Conservation (phyloP, 1,284 basidiomycete genomes). For the Paramarasmius palmivorus region DNA sequence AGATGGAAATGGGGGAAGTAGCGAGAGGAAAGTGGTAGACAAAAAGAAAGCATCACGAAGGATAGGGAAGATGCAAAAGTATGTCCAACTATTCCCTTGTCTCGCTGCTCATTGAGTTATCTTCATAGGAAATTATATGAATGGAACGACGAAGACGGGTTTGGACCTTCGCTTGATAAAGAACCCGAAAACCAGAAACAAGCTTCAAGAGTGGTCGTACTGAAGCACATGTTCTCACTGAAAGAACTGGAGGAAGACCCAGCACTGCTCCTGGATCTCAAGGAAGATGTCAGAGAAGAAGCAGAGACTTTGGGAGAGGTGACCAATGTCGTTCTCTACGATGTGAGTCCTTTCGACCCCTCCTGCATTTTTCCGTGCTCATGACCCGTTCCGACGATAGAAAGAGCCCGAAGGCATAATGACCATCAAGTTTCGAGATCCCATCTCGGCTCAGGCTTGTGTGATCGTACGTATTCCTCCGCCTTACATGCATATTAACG, state of each 20-base stretch:
- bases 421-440: constrained; percentile 93
- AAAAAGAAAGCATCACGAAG: constrained; percentile 80
- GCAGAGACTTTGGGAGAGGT: constrained; percentile 91
- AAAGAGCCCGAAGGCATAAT: constrained; percentile 94
- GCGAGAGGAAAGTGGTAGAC: constrained; percentile 72
- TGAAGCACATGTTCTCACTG: constrained; percentile 94
- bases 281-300: constrained; percentile 95
- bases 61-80: constrained; percentile 91
- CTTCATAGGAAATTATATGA: constrained; percentile 72
- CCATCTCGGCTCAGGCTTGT: constrained; percentile 87
- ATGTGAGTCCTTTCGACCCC: constrained; percentile 58
- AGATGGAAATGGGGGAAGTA: constrained; percentile 33
- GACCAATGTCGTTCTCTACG: constrained; percentile 95
- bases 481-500: not conserved
- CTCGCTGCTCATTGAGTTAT: constrained; percentile 5
- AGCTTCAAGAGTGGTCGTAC: constrained; percentile 81
- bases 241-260: constrained; percentile 88
- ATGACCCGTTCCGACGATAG: constrained; percentile 42
- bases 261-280: constrained; percentile 86
- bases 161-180: constrained; percentile 65
- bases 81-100: constrained; percentile 25
- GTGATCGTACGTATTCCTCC: constrained; percentile 64
- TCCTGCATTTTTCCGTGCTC: constrained; percentile 7
- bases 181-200: constrained; percentile 46
- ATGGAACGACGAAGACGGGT: constrained; percentile 86